Evolutionary conservation across 768 basidiomycete genomes (phyloP).

Genomic region (Suillus clintonianus): DNA sequence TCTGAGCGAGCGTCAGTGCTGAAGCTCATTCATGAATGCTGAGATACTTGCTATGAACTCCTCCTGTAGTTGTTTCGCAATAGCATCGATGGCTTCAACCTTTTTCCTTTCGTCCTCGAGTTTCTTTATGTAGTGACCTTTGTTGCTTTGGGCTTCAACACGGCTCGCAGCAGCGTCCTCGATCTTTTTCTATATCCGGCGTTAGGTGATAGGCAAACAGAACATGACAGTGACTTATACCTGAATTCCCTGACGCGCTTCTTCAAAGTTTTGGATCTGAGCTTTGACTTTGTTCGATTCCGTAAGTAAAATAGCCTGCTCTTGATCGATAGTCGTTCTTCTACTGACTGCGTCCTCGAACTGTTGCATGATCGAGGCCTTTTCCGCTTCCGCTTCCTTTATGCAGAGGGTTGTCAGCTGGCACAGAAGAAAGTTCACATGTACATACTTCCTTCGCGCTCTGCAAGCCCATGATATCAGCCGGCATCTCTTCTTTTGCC

Average conservation of each 20-base stretch:
- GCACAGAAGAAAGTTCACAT: background rate
- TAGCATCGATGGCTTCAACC: conserved; percentile 46
- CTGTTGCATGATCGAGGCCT: conserved; percentile 47
- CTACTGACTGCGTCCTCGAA: conserved; percentile 45
- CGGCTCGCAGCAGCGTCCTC: conserved; percentile 51
- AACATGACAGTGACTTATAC: conserved; percentile 37
- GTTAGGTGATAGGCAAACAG: background rate
- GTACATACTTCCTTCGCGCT: conserved; percentile 52
- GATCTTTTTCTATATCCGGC: conserved; percentile 46
- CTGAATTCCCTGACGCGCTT: conserved; percentile 39
- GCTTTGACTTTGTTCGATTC: conserved; percentile 48
- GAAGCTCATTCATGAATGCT: background rate
- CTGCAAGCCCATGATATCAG: conserved; percentile 58
- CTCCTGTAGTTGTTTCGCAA: conserved; percentile 51
- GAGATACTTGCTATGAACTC: conserved; percentile 58
- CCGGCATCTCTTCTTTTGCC: conserved; percentile 69
- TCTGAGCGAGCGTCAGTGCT: conserved; percentile 34
- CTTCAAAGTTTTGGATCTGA: conserved; percentile 54
- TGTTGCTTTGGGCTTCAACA: conserved; percentile 49
- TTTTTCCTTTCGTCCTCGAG: conserved; percentile 49
- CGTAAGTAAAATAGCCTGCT: conserved; percentile 43
- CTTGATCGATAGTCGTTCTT: conserved; percentile 49
- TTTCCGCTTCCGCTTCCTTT: conserved; percentile 61
- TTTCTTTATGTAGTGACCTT: conserved; percentile 53
- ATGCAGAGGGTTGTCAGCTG: conserved; percentile 6